phyloP scores from a whole-genome alignment of 2,329 filamentous ascomycete species.

The Claviceps sp. region DNA sequence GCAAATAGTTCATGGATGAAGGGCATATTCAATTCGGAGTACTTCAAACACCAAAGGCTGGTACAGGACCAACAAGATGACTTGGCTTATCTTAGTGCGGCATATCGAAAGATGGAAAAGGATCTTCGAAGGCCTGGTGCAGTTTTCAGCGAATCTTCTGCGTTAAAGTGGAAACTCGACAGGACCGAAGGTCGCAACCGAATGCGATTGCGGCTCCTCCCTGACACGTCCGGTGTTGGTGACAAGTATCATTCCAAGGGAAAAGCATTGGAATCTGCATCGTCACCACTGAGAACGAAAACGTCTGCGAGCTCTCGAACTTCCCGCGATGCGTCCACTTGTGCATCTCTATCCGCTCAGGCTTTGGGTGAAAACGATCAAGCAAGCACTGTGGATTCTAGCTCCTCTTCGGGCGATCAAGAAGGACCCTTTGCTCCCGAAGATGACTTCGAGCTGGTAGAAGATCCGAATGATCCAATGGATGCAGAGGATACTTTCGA shows the following conservation, averaged over 20 bases:
- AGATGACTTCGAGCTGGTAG: constrained; percentile 91
- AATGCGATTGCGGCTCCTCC: constrained; percentile 79
- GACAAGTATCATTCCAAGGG: constrained; percentile 78
- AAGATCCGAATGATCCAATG: constrained; percentile 75
- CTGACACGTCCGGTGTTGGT: constrained; percentile 55
- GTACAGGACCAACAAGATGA: constrained; percentile 92
- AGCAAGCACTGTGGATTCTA: constrained; percentile 9
- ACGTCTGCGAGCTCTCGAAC: constrained; percentile 12
- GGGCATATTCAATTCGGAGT: constrained; percentile 86
- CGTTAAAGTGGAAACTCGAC: constrained; percentile 79
- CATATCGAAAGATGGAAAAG: constrained; percentile 66
- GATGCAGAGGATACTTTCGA: constrained; percentile 69
- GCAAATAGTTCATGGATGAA: constrained; percentile 86
- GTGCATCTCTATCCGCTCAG: constrained; percentile 9
- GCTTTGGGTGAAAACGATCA: constrained; percentile 11
- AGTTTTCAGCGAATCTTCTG: constrained; percentile 53
- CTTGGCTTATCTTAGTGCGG: constrained; percentile 59
- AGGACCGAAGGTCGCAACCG: constrained; percentile 91
- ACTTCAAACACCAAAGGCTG: constrained; percentile 78
- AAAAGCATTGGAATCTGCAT: constrained; percentile 36
- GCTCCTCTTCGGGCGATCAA: constrained; percentile 11
- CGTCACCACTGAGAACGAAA: constrained; percentile 23
- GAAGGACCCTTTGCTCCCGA: constrained; percentile 36
- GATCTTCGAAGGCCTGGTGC: constrained; percentile 70
- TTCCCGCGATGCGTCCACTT: constrained; percentile 8